Evolutionary conservation across 2,329 filamentous ascomycete genomes (phyloP).

Genomic region (Penicillium crustosum): DNA sequence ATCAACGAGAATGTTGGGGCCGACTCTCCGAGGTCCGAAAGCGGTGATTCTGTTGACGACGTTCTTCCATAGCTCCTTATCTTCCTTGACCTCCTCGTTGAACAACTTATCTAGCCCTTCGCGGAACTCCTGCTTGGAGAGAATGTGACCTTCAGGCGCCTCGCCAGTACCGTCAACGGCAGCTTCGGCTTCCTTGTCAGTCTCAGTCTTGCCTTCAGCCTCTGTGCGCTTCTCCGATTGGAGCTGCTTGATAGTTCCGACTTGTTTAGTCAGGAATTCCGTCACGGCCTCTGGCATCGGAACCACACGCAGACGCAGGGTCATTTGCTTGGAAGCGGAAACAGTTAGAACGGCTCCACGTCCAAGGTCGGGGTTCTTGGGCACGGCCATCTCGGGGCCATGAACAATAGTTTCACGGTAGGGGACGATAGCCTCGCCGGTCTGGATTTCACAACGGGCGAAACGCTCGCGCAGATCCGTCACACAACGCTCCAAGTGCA

Average conservation of each 20-base stretch:
- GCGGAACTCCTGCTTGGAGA: conserved; percentile 76
- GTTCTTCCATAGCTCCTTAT: conserved; percentile 73
- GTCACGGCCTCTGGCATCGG: conserved; percentile 78
- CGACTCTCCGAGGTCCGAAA: conserved; percentile 81
- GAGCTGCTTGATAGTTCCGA: conserved; percentile 72
- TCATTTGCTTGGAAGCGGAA: conserved; percentile 84
- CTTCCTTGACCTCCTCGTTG: conserved; percentile 67
- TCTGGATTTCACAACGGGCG: conserved; percentile 90
- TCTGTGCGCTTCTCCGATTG: conserved; percentile 68
- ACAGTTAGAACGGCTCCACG: conserved; percentile 73
- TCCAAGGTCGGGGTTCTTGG: conserved; percentile 80
- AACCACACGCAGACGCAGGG: conserved; percentile 70
- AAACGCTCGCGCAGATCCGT: conserved; percentile 92
- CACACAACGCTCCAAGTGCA: conserved; percentile 90
- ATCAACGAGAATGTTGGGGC: conserved; percentile 88
- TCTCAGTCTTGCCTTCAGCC: conserved; percentile 42
- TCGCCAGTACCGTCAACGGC: conserved; percentile 55
- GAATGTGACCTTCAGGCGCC: conserved; percentile 57
- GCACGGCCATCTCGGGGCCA: conserved; percentile 87
- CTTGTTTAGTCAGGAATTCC: conserved; percentile 80
- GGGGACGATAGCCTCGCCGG: conserved; percentile 89
- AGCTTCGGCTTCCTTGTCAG: conserved; percentile 44
- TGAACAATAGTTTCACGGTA: conserved; percentile 90
- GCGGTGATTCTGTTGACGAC: conserved; percentile 79
- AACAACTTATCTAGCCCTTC: conserved; percentile 65